A percentile compares a stretch with the other conserved stretches of the same genome.
These are phyloP conservation scores for Plenodomus tracheiphilus DNA, from an alignment of 2,329 filamentous ascomycete species.

Conservation along the genomic window DNA sequence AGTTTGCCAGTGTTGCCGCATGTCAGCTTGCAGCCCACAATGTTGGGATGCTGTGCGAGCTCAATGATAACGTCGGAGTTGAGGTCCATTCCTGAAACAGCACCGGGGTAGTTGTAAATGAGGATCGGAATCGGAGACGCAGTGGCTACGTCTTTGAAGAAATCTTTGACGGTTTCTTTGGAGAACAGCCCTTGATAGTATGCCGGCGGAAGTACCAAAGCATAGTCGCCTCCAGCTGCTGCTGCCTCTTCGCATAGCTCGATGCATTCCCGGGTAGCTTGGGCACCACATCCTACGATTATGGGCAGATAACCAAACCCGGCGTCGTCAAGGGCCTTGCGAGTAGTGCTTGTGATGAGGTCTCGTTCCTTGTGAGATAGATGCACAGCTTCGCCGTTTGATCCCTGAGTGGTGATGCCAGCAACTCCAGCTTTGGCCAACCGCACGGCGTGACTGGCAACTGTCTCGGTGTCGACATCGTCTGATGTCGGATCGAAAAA, in stretches of 20 bases:
- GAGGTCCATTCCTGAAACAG: conserved; percentile 65
- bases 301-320: conserved; percentile 69
- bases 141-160: conserved; percentile 67
- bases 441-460: conserved; percentile 59
- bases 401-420: conserved; percentile 76
- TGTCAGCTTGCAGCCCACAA: conserved; percentile 70
- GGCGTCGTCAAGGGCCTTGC: conserved; percentile 67
- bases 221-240: conserved; percentile 72
- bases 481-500: conserved; percentile 49
- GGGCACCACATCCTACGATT: conserved; percentile 74
- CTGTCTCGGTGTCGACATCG: conserved; percentile 47
- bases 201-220: conserved; percentile 73
- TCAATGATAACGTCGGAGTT: conserved; percentile 65
- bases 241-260: conserved; percentile 70
- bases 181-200: conserved; percentile 74
- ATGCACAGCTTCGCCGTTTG: conserved; percentile 82
- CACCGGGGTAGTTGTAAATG: conserved; percentile 72
- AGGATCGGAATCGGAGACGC: conserved; percentile 66
- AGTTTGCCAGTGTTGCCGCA: conserved; percentile 73
- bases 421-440: conserved; percentile 73
- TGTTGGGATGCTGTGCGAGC: conserved; percentile 65
- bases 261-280: conserved; percentile 74
- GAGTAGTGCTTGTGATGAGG: conserved; percentile 69
- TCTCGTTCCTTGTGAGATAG: conserved; percentile 71
- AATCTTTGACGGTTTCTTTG: conserved; percentile 61